Evolutionary conservation across 139 green algal species (phyloP), one percentile per base, ranked within the genome.

Genomic region (Spirogloea muscicola): DNA sequence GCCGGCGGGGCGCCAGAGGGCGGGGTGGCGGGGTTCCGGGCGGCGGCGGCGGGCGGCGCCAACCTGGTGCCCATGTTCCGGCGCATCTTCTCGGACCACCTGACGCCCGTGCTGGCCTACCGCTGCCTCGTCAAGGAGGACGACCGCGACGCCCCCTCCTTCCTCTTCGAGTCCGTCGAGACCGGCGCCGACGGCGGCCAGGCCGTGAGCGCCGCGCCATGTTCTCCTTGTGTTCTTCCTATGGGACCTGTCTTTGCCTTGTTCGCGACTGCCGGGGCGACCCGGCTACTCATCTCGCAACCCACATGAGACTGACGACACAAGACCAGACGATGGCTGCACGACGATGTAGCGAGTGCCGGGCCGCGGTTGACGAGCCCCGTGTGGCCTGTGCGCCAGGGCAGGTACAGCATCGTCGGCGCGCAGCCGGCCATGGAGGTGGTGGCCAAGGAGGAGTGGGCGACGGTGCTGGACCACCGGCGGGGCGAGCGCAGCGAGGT

Each of bases 61-160:
- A 97, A 97, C 82, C 49, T 97, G 16, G 86, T 98, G 27, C 94
- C 94, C 13, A 51, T 98, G 27, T 92, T 86, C 72, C 69, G 85
- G 42, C 84, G 94, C 5, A 84, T 98, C 38, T 92, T 98, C 62
- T 88, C 83, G 6, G 93, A 98, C 81, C 91, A 96, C 73, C 84
- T 98, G 25, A 98, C 92, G 1, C 93, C 94, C 3, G 90, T 98
- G 21, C 80, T 91, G 9, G 94, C 93, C 7, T 98, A 98, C 81
- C 83, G 91, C 36, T 87, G 81, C 27, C 61, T 88, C 33, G 75
- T 85, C 18, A 70, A 67, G 49, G 87, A 92, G 59, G 87, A 91
- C 65, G 91, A 96, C 77, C 29, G 84, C 1, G 81, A 92, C 10
- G 85, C 91, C 29, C 92, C 94, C 39, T 91, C 81, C 79, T 98